These are phyloP conservation scores for Rosa chinensis DNA, from an alignment of 306 rosid genomes.

Conservation along the genomic window DNA sequence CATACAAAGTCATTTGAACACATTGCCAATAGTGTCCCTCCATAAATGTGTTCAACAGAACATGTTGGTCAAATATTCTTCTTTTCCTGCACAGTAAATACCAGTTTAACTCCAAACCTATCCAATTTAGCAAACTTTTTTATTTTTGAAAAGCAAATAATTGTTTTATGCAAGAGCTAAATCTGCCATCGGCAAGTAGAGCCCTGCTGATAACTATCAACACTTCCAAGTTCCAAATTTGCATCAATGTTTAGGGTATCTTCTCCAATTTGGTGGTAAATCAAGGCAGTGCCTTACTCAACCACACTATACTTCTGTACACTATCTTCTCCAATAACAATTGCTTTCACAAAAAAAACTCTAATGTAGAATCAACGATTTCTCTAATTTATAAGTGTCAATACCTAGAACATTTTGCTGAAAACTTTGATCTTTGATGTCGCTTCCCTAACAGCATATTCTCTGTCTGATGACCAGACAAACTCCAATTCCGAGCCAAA, in stretches of 20 bases:
- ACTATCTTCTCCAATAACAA: no score
- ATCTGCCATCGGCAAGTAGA: not conserved
- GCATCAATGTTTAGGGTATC: not conserved
- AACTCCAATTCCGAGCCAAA: slow-evolving; percentile 95
- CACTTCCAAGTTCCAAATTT: slow-evolving; percentile 4
- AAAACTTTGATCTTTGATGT: slow-evolving; percentile 83
- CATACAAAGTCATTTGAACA: slow-evolving; percentile 95
- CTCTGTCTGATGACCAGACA: slow-evolving; percentile 96
- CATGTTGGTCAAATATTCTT: slow-evolving; percentile 89
- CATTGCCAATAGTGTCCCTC: slow-evolving; percentile 90
- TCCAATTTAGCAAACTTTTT: not conserved
- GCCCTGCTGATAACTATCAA: not conserved
- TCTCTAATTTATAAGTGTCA: not conserved
- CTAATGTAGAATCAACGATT: not conserved
- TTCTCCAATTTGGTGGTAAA: not conserved
- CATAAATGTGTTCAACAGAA: slow-evolving; percentile 84
- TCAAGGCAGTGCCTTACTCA: not conserved
- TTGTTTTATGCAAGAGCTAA: not conserved
- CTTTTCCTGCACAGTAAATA: slow-evolving; percentile 68
- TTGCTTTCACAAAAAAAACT: not conserved
- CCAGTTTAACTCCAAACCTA: slow-evolving; percentile 11
- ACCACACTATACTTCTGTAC: not conserved
- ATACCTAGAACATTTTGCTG: slow-evolving; percentile 90
- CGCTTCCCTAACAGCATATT: slow-evolving; percentile 90
- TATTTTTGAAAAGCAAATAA: not conserved